Evolutionary conservation across 192 early-diverging fungal species (phyloP).

Genomic region (Backusella circina): DNA sequence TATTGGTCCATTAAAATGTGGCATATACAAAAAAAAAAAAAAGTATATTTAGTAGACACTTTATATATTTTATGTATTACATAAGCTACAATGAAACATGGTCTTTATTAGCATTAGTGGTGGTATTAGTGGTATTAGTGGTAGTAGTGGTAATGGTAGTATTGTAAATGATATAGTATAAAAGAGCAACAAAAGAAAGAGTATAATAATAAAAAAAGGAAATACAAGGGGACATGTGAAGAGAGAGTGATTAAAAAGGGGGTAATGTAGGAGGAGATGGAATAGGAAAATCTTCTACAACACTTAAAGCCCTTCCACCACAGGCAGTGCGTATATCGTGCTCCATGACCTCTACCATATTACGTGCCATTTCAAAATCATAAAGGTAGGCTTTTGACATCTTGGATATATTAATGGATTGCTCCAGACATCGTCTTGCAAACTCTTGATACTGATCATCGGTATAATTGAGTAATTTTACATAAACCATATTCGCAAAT

Average conservation of each 20-base stretch:
- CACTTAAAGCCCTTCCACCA: not conserved
- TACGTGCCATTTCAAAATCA: constrained; percentile 33
- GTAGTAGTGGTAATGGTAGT: not conserved
- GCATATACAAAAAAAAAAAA: too few relatives aligned
- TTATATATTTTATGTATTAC: not conserved
- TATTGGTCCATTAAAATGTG: too few relatives aligned
- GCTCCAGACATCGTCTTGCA: constrained; percentile 20
- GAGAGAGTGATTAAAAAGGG: not conserved
- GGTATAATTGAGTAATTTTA: constrained; percentile 28
- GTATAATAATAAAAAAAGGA: not conserved
- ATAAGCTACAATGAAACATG: not conserved
- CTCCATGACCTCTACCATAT: constrained; percentile 30
- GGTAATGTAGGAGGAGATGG: constrained; percentile 12
- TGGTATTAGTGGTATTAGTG: not conserved
- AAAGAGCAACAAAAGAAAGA: not conserved
- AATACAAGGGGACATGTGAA: not conserved
- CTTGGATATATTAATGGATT: constrained; percentile 27
- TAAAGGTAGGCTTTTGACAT: constrained; percentile 25
- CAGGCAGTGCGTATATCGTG: constrained; percentile 16
- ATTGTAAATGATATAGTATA: not conserved
- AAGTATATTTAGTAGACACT: too few relatives aligned
- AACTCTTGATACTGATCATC: constrained; percentile 24
- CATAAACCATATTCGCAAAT: constrained; percentile 34
- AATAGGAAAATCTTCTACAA: not conserved
- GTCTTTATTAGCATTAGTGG: not conserved